These are phyloP conservation scores for Globisporangium paddicum DNA, from an alignment of 352 stramenopile genomes.

Conservation along the genomic window DNA sequence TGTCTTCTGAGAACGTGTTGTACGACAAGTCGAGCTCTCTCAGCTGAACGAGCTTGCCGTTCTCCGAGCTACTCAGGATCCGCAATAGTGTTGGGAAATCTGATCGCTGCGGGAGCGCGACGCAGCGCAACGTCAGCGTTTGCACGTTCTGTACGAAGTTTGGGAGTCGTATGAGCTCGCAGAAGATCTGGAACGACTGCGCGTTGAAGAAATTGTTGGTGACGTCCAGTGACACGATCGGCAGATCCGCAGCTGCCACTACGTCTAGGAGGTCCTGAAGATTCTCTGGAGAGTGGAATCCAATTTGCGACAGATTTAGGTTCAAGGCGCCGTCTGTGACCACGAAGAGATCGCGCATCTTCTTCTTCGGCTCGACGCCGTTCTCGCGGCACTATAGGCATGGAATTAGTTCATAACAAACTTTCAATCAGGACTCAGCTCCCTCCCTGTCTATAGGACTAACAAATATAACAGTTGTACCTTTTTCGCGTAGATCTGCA, in stretches of 20 bases:
- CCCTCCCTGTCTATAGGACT: neutral
- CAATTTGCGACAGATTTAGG: constrained; percentile 44
- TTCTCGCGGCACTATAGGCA: constrained; percentile 35
- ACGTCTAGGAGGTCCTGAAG: constrained; percentile 48
- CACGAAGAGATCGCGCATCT: constrained; percentile 33
- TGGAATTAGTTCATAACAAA: neutral
- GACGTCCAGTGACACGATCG: constrained; percentile 42
- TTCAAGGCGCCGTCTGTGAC: constrained; percentile 32
- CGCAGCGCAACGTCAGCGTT: constrained; percentile 35
- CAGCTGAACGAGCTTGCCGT: constrained; percentile 23
- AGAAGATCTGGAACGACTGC: constrained; percentile 43
- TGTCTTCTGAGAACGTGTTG: constrained; percentile 52
- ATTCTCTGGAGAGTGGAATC: constrained; percentile 49
- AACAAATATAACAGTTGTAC: constrained; percentile 19
- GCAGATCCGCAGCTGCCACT: constrained; percentile 24
- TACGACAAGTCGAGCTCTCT: constrained; percentile 61
- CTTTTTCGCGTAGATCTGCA: constrained; percentile 37
- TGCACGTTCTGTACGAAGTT: constrained; percentile 28
- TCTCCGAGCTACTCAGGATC: constrained; percentile 26
- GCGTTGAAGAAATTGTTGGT: constrained; percentile 64
- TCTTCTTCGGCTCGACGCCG: constrained; percentile 28
- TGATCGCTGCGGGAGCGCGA: constrained; percentile 41
- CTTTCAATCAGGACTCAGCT: neutral
- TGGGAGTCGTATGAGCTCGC: constrained; percentile 33
- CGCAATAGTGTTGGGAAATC: constrained; percentile 39